phyloP scores from a whole-genome alignment of 2,329 filamentous ascomycete species.

The Tolypocladium tropicale region DNA sequence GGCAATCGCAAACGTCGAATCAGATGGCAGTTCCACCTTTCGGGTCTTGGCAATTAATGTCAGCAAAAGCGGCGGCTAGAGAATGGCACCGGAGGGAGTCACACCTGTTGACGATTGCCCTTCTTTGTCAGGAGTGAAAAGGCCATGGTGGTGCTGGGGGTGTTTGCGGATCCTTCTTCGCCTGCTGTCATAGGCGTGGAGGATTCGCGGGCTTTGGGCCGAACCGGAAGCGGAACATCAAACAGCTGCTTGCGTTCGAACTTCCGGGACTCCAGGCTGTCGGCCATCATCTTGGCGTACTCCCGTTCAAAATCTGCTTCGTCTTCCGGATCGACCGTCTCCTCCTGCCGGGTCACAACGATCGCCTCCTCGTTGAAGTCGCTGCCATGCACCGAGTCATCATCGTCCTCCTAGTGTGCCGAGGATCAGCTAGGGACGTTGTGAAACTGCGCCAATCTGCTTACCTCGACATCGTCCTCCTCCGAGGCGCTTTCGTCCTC shows the following conservation, averaged over 20 bases:
- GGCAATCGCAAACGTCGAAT: constrained; percentile 89
- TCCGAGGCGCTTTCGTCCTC: constrained; percentile 50
- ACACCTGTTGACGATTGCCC: constrained; percentile 86
- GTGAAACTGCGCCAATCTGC: constrained; percentile 4
- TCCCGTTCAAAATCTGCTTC: constrained; percentile 97
- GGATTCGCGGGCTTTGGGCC: constrained; percentile 54
- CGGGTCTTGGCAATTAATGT: constrained; percentile 54
- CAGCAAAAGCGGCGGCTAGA: not conserved
- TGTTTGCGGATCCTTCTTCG: constrained; percentile 8
- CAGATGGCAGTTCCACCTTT: constrained; percentile 78
- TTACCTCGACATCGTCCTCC: constrained; percentile 50
- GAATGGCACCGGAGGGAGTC: not conserved
- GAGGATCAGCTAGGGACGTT: not conserved
- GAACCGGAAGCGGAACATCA: constrained; percentile 94
- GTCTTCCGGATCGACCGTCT: constrained; percentile 82
- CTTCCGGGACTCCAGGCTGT: constrained; percentile 90
- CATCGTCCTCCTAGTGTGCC: constrained; percentile 33
- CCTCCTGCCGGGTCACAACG: constrained; percentile 81
- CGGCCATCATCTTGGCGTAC: constrained; percentile 96
- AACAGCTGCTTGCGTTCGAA: constrained; percentile 92
- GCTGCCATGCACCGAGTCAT: constrained; percentile 42
- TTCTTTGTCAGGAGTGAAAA: constrained; percentile 94
- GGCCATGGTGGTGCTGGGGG: constrained; percentile 61
- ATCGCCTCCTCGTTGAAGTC: constrained; percentile 81
- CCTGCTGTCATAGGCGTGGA: constrained; percentile 18